phyloP scores from a whole-genome alignment of 441 rosid genomes.

The Biscutella auriculata region DNA sequence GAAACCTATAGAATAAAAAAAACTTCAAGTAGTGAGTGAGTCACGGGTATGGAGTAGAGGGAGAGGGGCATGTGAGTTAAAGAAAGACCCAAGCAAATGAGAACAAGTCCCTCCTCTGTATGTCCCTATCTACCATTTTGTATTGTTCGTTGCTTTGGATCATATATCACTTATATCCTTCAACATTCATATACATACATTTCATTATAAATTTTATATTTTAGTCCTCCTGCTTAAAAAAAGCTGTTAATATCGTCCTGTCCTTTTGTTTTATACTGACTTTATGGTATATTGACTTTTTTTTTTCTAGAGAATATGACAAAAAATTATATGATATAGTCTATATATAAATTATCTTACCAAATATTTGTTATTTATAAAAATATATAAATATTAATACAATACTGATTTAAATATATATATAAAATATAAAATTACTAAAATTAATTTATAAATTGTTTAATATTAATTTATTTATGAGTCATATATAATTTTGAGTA shows the following conservation, averaged over 20 bases:
- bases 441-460: no score
- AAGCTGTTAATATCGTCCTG: conserved; percentile 11
- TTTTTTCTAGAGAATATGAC: background rate
- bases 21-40: background rate
- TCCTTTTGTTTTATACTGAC: conserved; percentile 4
- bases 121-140: conserved; percentile 19
- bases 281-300: background rate
- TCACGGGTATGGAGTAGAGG: conserved; percentile 22
- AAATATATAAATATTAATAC: no score
- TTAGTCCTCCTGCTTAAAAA: background rate
- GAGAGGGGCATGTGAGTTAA: conserved; percentile 13
- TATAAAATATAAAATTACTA: no score
- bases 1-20: background rate
- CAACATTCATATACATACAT: background rate
- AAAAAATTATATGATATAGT: no score
- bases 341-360: no score
- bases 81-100: conserved; percentile 17
- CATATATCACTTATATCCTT: background rate
- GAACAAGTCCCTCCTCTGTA: conserved; percentile 12
- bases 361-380: no score
- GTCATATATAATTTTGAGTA: no score
- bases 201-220: background rate
- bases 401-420: no score
- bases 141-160: conserved; percentile 7
- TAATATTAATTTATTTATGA: no score